Evolutionary conservation across 257 asterid genomes (phyloP), one percentile per base, ranked within the genome.

Genomic region (Agastache rugosa): DNA sequence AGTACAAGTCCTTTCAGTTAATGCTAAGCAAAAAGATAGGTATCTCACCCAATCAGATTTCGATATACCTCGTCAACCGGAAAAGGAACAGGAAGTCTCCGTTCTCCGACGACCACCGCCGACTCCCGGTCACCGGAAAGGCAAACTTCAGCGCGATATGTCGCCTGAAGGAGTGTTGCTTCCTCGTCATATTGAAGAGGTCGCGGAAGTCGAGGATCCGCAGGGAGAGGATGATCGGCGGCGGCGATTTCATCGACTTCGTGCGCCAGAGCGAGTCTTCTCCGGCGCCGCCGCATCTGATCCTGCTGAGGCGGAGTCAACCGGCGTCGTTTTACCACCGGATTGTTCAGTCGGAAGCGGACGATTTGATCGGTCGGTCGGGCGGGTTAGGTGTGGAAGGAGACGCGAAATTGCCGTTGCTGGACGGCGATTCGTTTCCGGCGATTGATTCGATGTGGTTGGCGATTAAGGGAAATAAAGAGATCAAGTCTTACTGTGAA

Each of bases 1-100:
- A 81, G 74, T 93, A 85, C 89, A 91, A 93, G 83, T 82, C 89
- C 6, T 91, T 93, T 67, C 97, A 93, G 72, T 79, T 74, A 31
- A 88, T 90, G 89, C 65, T 93, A 2, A 86, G 96, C 81, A 87
- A 85, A 64, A 87, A 75, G 76, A 93, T 93, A 66, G 98, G 98
- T 48, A 87, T 93, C 34, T 91, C 96, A 8, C 97, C 97, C 6
- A 93, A 91, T 45, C 96, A 91, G 68, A 89, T 93, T 76, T 88
- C 96, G 4, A 91, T 90, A 53, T 93, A 93, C 79, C 83, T 89
- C 37, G 82, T 85, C 54, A 83, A 85, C 67, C 82, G 82, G 78
- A 76, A 64, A 44, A 81, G 67, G 45, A 61, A 17, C 39, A 67
- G 86, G 1, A 81, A 53, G 51, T 59, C 74, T 15, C 69, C 80